A percentile compares a stretch with the other conserved stretches of the same genome.
phyloP scores from a whole-genome alignment of 2,329 filamentous ascomycete species.

The Scedosporium dehoogii region DNA sequence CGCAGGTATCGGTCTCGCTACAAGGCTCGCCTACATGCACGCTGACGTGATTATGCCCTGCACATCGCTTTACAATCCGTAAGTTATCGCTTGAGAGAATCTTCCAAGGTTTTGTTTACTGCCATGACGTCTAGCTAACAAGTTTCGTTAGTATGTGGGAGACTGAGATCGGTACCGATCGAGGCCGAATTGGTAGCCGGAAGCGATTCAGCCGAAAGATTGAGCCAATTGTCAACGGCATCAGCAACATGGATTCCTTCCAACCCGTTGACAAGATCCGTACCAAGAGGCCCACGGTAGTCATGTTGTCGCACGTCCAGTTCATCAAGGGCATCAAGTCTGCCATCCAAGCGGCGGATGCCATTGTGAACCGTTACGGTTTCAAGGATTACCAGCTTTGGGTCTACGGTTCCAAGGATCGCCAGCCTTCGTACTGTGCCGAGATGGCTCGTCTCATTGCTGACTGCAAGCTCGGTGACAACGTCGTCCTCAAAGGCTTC shows the following conservation, averaged over 20 bases:
- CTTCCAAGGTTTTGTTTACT: background rate
- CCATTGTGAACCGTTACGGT: slow-evolving; percentile 56
- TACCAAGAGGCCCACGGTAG: slow-evolving; percentile 48
- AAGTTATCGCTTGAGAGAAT: background rate
- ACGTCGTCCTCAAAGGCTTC: slow-evolving; percentile 43
- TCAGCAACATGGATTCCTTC: slow-evolving; percentile 54
- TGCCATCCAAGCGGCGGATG: slow-evolving; percentile 51
- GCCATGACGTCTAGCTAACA: no score
- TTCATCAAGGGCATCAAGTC: slow-evolving; percentile 56
- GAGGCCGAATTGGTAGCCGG: slow-evolving; percentile 45
- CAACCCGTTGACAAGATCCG: slow-evolving; percentile 49
- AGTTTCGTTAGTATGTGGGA: slow-evolving; percentile 40
- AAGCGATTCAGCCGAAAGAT: slow-evolving; percentile 50
- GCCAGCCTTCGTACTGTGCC: slow-evolving; percentile 49
- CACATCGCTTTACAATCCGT: slow-evolving; percentile 51
- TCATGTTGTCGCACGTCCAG: slow-evolving; percentile 54
- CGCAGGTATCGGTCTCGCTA: slow-evolving; percentile 35
- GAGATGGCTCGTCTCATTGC: slow-evolving; percentile 49
- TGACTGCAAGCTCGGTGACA: slow-evolving; percentile 40
- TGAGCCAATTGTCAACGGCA: slow-evolving; percentile 56
- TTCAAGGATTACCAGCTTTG: slow-evolving; percentile 53
- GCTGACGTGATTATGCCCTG: slow-evolving; percentile 49
- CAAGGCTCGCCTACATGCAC: slow-evolving; percentile 35
- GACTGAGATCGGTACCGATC: slow-evolving; percentile 48
- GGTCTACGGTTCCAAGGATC: slow-evolving; percentile 54